Evolutionary conservation across 139 green algal species (phyloP), one percentile per base, ranked within the genome.

Genomic region (Coelastrella sp.): DNA sequence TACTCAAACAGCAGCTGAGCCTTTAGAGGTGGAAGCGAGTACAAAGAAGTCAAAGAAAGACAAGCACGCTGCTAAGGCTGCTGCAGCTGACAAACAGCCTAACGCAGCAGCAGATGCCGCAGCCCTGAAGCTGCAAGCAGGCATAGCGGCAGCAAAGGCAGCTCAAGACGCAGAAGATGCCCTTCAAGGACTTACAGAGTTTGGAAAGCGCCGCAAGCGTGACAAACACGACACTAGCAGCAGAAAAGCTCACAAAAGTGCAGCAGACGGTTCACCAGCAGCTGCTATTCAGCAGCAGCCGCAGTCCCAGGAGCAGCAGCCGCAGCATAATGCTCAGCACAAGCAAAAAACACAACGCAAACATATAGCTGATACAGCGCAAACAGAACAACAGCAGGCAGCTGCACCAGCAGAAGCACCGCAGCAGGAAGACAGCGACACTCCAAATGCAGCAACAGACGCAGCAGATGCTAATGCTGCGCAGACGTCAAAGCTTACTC

Each of bases 141-240:
- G 68, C 71, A 83, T 78, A 77, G 85, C 85, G 11, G 85, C 73
- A 82, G 85, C 85, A 22, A 60, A 71, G 32, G 85, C 85, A 71
- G 68, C 22, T n/a, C 68, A 76, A 16, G 6, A 22, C 68, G 68
- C 68, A 6, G 14, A 13, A 22, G 68, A 76, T 32, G 68, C 17
- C 14, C 14, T 8, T 32, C 14, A 20, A 22, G 14, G 6, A 32
- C 14, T 8, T 7, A n/a, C 17, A 76, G 17, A 7, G 6, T 7
- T 32, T 7, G 16, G 17, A 8, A 76, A 76, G 17, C 68, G 68
- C 2, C 14, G 68, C 16, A 76, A 32, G 3, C 14, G 4, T 3
- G 17, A 76, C 16, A 76, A 76, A 3, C 68, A 23, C 14, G 68
- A 76, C 14, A 76, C 6, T 13, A n/a, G 22, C 6, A 76, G 68